These are phyloP conservation scores for Wickerhamiella dianesei DNA, from an alignment of 805 yeast genomes.

Conservation along the genomic window DNA sequence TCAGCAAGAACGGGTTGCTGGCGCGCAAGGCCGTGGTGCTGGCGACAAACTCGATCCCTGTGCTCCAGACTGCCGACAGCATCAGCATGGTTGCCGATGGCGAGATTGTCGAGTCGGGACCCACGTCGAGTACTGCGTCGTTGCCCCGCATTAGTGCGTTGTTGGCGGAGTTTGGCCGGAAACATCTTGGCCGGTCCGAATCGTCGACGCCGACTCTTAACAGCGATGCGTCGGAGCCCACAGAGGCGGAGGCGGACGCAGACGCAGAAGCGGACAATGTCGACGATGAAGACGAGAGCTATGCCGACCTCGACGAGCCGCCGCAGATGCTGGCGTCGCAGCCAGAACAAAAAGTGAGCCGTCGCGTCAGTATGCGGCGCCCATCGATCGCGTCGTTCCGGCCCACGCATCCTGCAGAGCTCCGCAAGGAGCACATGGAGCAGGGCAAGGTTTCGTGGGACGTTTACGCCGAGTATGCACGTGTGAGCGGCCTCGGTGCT, in stretches of 20 bases:
- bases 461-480: constrained; percentile 70
- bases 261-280: constrained; percentile 1
- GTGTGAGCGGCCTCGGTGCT: constrained; percentile 64
- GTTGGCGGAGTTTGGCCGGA: constrained; percentile 16
- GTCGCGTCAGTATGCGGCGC: constrained; percentile 31
- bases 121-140: constrained; percentile 10
- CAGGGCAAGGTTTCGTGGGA: constrained; percentile 89
- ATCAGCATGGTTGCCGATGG: constrained; percentile 51
- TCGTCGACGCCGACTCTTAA: neutral
- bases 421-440: constrained; percentile 61
- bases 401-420: constrained; percentile 18
- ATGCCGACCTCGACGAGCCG: constrained; percentile 11
- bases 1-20: constrained; percentile 67
- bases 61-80: constrained; percentile 56
- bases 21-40: constrained; percentile 57
- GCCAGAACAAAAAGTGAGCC: neutral
- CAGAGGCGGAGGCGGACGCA: neutral
- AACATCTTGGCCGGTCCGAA: neutral
- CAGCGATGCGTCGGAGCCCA: neutral
- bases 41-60: constrained; percentile 79
- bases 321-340: constrained; percentile 18
- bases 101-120: constrained; percentile 24
- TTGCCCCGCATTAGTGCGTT: constrained; percentile 12
- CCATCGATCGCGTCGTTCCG: constrained; percentile 51
- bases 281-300: neutral